Evolutionary conservation across 345 rosid species (phyloP).

Genomic region (Hevea brasiliensis): DNA sequence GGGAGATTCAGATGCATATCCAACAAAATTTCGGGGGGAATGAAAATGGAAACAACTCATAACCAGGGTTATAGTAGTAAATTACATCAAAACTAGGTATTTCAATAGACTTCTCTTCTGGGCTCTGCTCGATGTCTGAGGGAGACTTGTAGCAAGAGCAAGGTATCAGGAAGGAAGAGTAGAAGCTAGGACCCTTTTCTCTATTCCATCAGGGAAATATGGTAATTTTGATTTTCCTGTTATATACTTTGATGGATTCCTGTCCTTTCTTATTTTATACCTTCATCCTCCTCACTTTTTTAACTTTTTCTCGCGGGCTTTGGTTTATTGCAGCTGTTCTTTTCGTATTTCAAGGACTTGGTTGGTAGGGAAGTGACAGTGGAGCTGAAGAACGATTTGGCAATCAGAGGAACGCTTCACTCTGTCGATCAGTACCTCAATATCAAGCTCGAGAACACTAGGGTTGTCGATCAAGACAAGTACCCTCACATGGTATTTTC

Average conservation of each 20-base stretch:
- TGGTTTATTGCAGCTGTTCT: constrained; percentile 66
- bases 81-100: not conserved
- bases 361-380: constrained; percentile 99
- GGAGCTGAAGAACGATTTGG: constrained; percentile 97
- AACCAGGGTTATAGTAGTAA: not conserved
- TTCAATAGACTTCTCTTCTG: not conserved
- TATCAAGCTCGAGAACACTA: constrained; percentile 98
- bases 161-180: not conserved
- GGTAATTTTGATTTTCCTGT: not conserved
- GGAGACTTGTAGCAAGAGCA: not conserved
- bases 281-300: not conserved
- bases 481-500: constrained; percentile 94
- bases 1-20: too few species aligned
- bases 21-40: too few species aligned
- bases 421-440: constrained; percentile 99
- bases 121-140: not conserved
- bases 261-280: not conserved
- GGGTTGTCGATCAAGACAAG: constrained; percentile 99
- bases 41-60: too few species aligned
- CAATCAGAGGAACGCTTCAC: constrained; percentile 97
- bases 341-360: constrained; percentile 98
- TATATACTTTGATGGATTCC: not conserved
- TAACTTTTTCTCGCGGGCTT: not conserved
- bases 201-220: not conserved
- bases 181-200: not conserved